Evolutionary conservation across 2,329 filamentous ascomycete genomes (phyloP), one percentile per base, ranked within the genome.

Genomic region (Xylaria polymorpha): DNA sequence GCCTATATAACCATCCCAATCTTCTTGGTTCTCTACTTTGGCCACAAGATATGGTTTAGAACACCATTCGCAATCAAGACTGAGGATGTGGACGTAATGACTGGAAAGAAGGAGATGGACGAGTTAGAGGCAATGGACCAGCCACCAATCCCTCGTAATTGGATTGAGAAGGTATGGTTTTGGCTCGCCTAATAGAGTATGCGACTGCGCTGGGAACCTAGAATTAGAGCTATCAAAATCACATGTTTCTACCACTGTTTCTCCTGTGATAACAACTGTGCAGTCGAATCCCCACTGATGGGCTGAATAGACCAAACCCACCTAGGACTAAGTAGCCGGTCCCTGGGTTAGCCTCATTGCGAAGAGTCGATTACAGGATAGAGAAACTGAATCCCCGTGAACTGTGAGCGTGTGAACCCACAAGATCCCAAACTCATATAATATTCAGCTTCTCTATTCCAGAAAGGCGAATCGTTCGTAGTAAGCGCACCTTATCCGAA

Each of bases 71-170:
- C 77, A 14, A 83, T 81, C 20, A 81, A 78, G n/a, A 70, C 81
- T 0, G 78, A 82, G 35, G 81, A 89, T 12, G 82, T 90, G 15
- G 88, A 91, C 71, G 81, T 88, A 2, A 72, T 84, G 61, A 87
- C 86, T 0, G 88, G 88, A 41, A 87, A 87, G 79, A 85, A 84
- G 77, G 87, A 89, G 80, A 90, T 90, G 85, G 87, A 90, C 66
- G 86, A 86, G 67, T 78, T 88, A 67, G 85, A 83, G 53, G 83
- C 82, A 2, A 78, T 82, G 74, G 86, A 88, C 32, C 78, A 78
- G 64, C 78, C 80, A 46, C 84, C 83, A 0, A 79, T 85, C 22
- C 77, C 87, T 18, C 85, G 81, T 76, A 89, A 89, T 71, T 82
- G 78, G 78, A 10, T 84, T 10, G 80, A 88, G 74, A 86, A 81